phyloP scores from a whole-genome alignment of 2,329 filamentous ascomycete genomes.

The Elsinoe ampelina region DNA sequence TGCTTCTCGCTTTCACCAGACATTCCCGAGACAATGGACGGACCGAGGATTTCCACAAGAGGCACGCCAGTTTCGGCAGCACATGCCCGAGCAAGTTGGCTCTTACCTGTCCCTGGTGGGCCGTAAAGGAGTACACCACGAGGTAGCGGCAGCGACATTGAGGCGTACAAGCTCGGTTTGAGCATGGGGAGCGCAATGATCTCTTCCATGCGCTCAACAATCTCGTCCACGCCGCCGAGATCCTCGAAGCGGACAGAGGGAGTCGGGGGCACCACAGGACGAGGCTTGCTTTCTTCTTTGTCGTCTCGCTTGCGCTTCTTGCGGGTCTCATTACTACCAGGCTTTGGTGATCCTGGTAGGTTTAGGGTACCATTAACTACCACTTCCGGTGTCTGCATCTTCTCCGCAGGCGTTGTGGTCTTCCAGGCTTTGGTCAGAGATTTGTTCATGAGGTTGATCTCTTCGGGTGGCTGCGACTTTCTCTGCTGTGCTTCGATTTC shows the following conservation, averaged over 20 bases:
- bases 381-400: conserved; percentile 18
- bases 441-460: conserved; percentile 55
- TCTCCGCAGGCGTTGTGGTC: conserved; percentile 22
- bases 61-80: conserved; percentile 66
- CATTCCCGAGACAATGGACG: conserved; percentile 75
- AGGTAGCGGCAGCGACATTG: conserved; percentile 58
- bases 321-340: conserved; percentile 53
- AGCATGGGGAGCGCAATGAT: conserved; percentile 65
- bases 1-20: conserved; percentile 85
- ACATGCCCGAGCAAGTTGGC: conserved; percentile 70
- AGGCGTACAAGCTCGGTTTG: conserved; percentile 55
- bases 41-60: conserved; percentile 73
- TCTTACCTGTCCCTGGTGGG: conserved; percentile 79
- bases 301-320: conserved; percentile 52
- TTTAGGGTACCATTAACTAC: conserved; percentile 36
- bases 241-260: conserved; percentile 60
- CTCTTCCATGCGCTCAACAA: conserved; percentile 60
- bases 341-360: conserved; percentile 17
- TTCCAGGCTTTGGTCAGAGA: conserved; percentile 54
- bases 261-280: conserved; percentile 42
- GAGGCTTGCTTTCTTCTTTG: conserved; percentile 29
- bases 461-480: conserved; percentile 21
- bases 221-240: conserved; percentile 65
- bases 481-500: conserved; percentile 35
- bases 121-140: conserved; percentile 72